Evolutionary conservation across 2,329 filamentous ascomycete species (phyloP).

Genomic region (Monosporascus sp.): DNA sequence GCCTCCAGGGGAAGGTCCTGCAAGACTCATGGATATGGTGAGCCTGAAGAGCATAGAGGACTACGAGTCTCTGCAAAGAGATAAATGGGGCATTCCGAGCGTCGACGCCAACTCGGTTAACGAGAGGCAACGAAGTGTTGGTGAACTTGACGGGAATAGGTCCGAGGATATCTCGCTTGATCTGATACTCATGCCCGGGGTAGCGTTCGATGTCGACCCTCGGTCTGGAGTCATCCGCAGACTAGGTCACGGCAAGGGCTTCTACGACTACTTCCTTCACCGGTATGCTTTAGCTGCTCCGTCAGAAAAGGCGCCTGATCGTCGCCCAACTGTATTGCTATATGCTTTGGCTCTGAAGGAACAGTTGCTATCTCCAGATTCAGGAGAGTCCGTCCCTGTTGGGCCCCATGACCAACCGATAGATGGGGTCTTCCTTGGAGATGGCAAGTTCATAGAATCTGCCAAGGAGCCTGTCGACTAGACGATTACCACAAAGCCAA

Average conservation of each 20-base stretch:
- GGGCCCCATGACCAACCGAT: slow-evolving; percentile 72
- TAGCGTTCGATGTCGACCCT: slow-evolving; percentile 73
- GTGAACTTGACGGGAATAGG: slow-evolving; percentile 44
- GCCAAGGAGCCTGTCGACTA: slow-evolving; percentile 18
- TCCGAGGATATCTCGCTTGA: slow-evolving; percentile 57
- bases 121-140: slow-evolving; percentile 67
- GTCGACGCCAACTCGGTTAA: slow-evolving; percentile 61
- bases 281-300: slow-evolving; percentile 51
- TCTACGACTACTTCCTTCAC: slow-evolving; percentile 90
- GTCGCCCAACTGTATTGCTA: slow-evolving; percentile 40
- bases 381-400: slow-evolving; percentile 63
- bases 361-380: slow-evolving; percentile 63
- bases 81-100: slow-evolving; percentile 95
- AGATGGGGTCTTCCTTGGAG: slow-evolving; percentile 69
- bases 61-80: slow-evolving; percentile 68
- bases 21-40: slow-evolving; percentile 89
- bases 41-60: slow-evolving; percentile 67
- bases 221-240: slow-evolving; percentile 55
- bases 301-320: slow-evolving; percentile 26
- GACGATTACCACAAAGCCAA: slow-evolving; percentile 10
- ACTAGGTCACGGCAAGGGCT: slow-evolving; percentile 91
- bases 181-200: slow-evolving; percentile 83
- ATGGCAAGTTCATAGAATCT: slow-evolving; percentile 52
- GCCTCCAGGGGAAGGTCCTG: slow-evolving; percentile 46
- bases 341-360: slow-evolving; percentile 81